A percentile compares a stretch with the other conserved stretches of the same genome.
Evolutionary conservation across 805 yeast genomes (phyloP).

Genomic region (Candida saitoana): DNA sequence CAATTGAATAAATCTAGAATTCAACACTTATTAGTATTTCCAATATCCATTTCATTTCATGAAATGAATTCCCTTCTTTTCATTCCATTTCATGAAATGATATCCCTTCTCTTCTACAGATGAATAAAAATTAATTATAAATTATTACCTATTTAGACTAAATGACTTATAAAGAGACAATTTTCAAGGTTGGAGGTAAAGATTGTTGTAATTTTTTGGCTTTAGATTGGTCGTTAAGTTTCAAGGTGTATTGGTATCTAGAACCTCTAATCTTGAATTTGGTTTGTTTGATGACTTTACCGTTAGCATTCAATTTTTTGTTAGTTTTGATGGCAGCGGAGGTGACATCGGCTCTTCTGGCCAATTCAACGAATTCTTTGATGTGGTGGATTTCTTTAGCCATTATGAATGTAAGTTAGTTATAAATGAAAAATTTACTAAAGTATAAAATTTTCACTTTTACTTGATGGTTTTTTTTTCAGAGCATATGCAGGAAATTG

Average conservation of each 20-base stretch:
- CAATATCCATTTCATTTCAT: no score
- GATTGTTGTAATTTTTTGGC: conserved; percentile 97
- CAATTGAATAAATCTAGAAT: no score
- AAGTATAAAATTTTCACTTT: neutral
- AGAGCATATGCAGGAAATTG: neutral
- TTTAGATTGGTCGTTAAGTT: conserved; percentile 91
- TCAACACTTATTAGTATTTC: no score
- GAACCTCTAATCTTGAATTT: conserved; percentile 99
- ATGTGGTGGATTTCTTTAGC: conserved; percentile 83
- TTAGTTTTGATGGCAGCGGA: conserved; percentile 92
- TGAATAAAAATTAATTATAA: neutral
- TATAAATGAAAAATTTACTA: neutral
- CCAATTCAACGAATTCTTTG: conserved; percentile 94
- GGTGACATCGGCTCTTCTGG: conserved; percentile 93
- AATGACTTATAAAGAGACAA: conserved; percentile 49
- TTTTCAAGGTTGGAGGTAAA: conserved; percentile 88
- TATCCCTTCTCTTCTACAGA: no score
- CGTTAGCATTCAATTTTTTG: conserved; percentile 74
- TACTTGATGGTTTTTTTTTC: no score
- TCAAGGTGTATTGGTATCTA: conserved; percentile 89
- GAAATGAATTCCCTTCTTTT: no score
- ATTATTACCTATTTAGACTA: no score
- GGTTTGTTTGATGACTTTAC: conserved; percentile 87
- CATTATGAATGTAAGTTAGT: no score
- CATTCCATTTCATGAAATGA: no score